Evolutionary conservation across 2,329 filamentous ascomycete species (phyloP).

Genomic region (Hymenoscyphus repandus): DNA sequence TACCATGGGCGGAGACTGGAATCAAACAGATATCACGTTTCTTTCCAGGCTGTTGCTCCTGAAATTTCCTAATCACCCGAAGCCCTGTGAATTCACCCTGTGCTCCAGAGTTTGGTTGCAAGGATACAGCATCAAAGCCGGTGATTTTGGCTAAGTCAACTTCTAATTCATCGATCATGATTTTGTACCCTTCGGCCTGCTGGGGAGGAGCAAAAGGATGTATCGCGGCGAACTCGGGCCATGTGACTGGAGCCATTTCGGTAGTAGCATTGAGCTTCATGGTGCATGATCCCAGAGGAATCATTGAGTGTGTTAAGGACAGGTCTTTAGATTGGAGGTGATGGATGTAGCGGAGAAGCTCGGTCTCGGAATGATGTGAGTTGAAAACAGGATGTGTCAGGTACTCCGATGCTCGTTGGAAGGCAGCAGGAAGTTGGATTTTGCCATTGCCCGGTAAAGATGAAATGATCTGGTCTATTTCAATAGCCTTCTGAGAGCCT

Average conservation of each 20-base stretch:
- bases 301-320: slow-evolving; percentile 95
- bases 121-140: slow-evolving; percentile 80
- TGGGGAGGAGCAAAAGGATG: slow-evolving; percentile 72
- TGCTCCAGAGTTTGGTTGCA: slow-evolving; percentile 93
- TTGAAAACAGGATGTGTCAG: slow-evolving; percentile 93
- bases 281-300: slow-evolving; percentile 91
- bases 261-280: slow-evolving; percentile 97
- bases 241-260: slow-evolving; percentile 84
- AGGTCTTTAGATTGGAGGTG: slow-evolving; percentile 92
- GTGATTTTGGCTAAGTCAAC: slow-evolving; percentile 76
- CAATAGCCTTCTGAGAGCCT: slow-evolving; percentile 11
- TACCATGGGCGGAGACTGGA: slow-evolving; percentile 90
- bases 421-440: slow-evolving; percentile 45
- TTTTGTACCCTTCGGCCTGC: slow-evolving; percentile 61
- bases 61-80: slow-evolving; percentile 80
- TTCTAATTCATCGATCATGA: slow-evolving; percentile 68
- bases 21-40: slow-evolving; percentile 90
- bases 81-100: slow-evolving; percentile 94
- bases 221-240: slow-evolving; percentile 68
- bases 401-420: slow-evolving; percentile 69
- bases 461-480: slow-evolving; percentile 39
- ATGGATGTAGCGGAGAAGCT: slow-evolving; percentile 88
- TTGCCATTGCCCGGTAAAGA: slow-evolving; percentile 35
- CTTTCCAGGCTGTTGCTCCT: slow-evolving; percentile 60
- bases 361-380: slow-evolving; percentile 88